Evolutionary conservation across 2,329 filamentous ascomycete species (phyloP).

Genomic region (Colletotrichum simmondsii): DNA sequence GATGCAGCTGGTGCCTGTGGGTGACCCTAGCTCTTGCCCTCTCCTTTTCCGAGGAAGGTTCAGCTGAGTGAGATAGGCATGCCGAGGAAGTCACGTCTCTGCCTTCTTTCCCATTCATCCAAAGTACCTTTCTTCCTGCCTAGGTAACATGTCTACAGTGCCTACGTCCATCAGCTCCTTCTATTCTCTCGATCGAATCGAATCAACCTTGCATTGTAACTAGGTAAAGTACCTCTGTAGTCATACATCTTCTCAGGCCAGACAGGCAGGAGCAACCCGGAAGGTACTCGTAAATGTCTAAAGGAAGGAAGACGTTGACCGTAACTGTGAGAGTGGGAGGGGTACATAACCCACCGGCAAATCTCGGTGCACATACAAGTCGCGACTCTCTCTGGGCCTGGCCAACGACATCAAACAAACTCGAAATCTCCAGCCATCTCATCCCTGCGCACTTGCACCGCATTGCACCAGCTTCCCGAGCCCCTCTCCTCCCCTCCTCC

Average conservation of each 20-base stretch:
- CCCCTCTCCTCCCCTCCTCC: constrained; percentile 12
- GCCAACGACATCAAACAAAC: neutral
- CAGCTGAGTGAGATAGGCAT: neutral
- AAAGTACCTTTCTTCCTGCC: neutral
- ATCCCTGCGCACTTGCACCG: constrained; percentile 6
- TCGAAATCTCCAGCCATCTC: neutral
- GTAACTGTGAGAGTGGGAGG: neutral
- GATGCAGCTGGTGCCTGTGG: constrained; percentile 12
- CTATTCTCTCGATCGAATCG: neutral
- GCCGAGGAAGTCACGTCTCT: too few relatives aligned
- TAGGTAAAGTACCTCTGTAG: too few relatives aligned
- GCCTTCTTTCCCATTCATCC: neutral
- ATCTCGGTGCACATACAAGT: neutral
- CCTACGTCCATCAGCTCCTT: neutral
- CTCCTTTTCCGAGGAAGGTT: constrained; percentile 1
- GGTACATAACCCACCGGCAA: neutral
- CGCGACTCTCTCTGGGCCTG: neutral
- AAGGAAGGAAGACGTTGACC: neutral
- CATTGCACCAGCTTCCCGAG: constrained; percentile 14
- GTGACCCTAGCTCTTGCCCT: constrained; percentile 22
- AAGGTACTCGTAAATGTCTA: neutral
- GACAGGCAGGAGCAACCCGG: too few relatives aligned
- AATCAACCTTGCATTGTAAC: too few relatives aligned
- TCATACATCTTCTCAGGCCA: too few relatives aligned
- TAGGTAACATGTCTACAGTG: neutral